phyloP scores from a whole-genome alignment of 1,284 basidiomycete genomes.

The Ceratorhiza oryzae-sativae region DNA sequence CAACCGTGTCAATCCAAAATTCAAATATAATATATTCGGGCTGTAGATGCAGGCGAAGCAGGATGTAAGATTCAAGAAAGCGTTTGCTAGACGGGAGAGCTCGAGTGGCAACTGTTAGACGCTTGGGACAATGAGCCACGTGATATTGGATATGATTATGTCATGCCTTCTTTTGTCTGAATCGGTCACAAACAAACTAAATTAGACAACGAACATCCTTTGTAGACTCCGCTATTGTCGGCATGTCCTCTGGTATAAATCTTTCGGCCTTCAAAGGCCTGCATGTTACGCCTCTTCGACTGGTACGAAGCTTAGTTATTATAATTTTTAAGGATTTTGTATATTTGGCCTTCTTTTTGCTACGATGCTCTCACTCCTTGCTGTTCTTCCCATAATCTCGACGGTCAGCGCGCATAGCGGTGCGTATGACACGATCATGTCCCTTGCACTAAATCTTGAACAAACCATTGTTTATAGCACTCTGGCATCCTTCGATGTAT shows the following conservation, averaged over 20 bases:
- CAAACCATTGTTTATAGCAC: conserved; percentile 44
- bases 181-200: conserved; percentile 1
- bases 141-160: background rate
- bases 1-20: no score
- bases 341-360: background rate
- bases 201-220: conserved; percentile 3
- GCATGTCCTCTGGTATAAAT: background rate
- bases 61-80: no score
- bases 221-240: conserved; percentile 8
- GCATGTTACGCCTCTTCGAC: conserved; percentile 1
- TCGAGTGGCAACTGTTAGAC: background rate
- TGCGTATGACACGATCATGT: background rate
- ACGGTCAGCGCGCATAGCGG: conserved; percentile 19
- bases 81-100: background rate
- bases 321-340: background rate
- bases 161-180: background rate
- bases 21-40: no score
- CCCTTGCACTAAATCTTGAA: background rate
- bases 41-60: no score
- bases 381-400: conserved; percentile 5
- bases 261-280: background rate
- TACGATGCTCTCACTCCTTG: no score
- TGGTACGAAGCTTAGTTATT: conserved; percentile 19
- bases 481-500: conserved; percentile 52
- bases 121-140: background rate